Percentiles rank a stretch among this genome's conserved stretches.
Conservation (phyloP, 2,329 filamentous ascomycete genomes). For the Cryphonectria japonica region DNA sequence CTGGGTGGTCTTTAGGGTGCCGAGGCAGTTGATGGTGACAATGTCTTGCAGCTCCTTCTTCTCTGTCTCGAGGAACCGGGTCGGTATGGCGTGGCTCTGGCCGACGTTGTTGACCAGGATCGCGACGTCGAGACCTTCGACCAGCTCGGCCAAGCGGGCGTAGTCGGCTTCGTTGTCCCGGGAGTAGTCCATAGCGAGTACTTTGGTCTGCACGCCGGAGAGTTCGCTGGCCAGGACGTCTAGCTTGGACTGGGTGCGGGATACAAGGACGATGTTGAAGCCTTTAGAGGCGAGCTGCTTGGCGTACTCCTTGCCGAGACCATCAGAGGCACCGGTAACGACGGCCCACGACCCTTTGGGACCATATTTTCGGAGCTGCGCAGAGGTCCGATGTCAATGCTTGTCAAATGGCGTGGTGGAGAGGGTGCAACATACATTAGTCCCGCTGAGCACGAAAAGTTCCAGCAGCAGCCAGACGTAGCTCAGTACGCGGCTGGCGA, state of each 20-base stretch:
- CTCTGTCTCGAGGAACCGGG: constrained; percentile 80
- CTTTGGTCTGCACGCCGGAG: constrained; percentile 69
- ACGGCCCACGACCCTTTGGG: constrained; percentile 92
- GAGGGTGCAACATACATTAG: constrained; percentile 52
- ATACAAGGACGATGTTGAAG: constrained; percentile 94
- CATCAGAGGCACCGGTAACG: constrained; percentile 93
- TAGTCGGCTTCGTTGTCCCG: constrained; percentile 81
- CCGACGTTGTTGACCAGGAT: constrained; percentile 98
- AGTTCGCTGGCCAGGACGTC: constrained; percentile 77
- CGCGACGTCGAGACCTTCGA: constrained; percentile 77
- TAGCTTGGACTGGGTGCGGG: constrained; percentile 93
- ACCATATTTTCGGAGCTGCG: constrained; percentile 84
- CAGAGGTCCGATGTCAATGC: background rate
- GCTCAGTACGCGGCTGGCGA: constrained; percentile 60
- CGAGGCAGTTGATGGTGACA: constrained; percentile 92
- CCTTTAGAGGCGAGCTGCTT: constrained; percentile 86
- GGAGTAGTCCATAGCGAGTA: constrained; percentile 89
- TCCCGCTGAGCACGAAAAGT: constrained; percentile 69
- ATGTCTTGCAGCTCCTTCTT: constrained; percentile 84
- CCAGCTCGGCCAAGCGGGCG: constrained; percentile 67
- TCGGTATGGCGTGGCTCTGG: constrained; percentile 89
- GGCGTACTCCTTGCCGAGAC: constrained; percentile 95
- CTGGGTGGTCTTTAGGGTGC: constrained; percentile 86
- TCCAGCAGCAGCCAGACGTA: constrained; percentile 66
- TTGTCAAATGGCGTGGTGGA: background rate